Percentiles rank a stretch among this genome's conserved stretches.
phyloP scores from a whole-genome alignment of 208 protist genomes.

The Acanthamoeba castellanii region DNA sequence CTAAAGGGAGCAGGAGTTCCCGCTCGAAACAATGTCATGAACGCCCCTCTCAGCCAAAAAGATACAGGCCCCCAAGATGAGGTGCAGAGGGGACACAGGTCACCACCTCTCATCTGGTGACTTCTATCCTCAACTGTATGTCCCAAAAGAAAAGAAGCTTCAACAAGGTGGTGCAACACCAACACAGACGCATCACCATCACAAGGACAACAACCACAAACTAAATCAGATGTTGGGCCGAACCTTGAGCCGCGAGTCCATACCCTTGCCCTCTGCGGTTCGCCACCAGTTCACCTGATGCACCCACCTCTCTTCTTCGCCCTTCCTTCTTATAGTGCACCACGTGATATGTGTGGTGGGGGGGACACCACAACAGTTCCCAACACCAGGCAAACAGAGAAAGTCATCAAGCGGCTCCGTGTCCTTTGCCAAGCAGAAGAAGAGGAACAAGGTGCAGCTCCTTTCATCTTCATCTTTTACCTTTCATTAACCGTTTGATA shows the following conservation, averaged over 20 bases:
- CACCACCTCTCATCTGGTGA: neutral
- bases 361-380: neutral
- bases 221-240: neutral
- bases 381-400: neutral
- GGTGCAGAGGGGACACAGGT: neutral
- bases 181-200: too few species aligned
- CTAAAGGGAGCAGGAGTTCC: too few species aligned
- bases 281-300: neutral
- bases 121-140: too few species aligned
- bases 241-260: neutral
- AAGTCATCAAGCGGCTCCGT: constrained; percentile 13
- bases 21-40: too few species aligned
- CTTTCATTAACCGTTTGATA: neutral
- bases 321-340: neutral
- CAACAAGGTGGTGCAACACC: too few species aligned
- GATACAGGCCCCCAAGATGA: too few species aligned
- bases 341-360: neutral
- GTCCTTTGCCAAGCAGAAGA: constrained; percentile 1
- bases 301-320: neutral
- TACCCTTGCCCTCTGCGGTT: neutral
- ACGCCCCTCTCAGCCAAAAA: too few species aligned
- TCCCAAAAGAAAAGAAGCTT: neutral
- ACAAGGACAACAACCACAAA: too few species aligned
- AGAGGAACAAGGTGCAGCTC: neutral
- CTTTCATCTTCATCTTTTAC: neutral